phyloP scores from a whole-genome alignment of 139 green algal genomes.

The Pleodorina starrii region DNA sequence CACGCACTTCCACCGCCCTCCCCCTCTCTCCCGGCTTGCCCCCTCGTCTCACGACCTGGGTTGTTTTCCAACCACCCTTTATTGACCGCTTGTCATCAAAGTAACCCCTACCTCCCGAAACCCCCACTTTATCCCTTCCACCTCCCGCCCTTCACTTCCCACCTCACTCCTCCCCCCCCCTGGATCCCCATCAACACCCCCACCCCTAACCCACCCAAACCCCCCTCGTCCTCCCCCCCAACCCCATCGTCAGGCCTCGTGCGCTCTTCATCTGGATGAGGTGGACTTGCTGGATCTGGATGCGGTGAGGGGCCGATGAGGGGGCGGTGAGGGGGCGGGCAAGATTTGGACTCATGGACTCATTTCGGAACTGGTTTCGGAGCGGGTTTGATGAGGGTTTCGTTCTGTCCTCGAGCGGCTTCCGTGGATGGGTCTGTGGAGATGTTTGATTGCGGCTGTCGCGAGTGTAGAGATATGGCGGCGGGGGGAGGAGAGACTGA shows the following conservation, averaged over 20 bases:
- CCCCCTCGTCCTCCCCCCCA: too few species aligned
- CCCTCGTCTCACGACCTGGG: too few species aligned
- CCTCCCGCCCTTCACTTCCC: too few species aligned
- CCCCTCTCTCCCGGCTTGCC: not conserved
- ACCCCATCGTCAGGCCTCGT: constrained; percentile 60
- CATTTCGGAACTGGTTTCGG: not conserved
- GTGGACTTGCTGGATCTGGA: constrained; percentile 73
- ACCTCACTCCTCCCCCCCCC: too few species aligned
- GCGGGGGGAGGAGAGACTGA: not conserved
- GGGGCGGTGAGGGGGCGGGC: too few species aligned
- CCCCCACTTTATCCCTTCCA: too few species aligned
- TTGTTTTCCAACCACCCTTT: not conserved
- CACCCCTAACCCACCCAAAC: too few species aligned
- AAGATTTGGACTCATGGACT: not conserved
- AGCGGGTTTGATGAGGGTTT: not conserved
- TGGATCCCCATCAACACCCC: too few species aligned
- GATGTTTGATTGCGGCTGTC: not conserved
- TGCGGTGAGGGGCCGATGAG: constrained; percentile 43
- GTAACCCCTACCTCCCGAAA: not conserved
- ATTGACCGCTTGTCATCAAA: not conserved
- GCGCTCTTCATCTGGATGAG: constrained; percentile 71
- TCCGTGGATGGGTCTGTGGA: not conserved
- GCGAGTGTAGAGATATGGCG: not conserved
- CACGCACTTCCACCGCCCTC: not conserved
- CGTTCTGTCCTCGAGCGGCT: too few species aligned